Base-by-base conservation (phyloP, 2,329 filamentous ascomycete genomes). In the Emericellopsis cladophorae region DNA sequence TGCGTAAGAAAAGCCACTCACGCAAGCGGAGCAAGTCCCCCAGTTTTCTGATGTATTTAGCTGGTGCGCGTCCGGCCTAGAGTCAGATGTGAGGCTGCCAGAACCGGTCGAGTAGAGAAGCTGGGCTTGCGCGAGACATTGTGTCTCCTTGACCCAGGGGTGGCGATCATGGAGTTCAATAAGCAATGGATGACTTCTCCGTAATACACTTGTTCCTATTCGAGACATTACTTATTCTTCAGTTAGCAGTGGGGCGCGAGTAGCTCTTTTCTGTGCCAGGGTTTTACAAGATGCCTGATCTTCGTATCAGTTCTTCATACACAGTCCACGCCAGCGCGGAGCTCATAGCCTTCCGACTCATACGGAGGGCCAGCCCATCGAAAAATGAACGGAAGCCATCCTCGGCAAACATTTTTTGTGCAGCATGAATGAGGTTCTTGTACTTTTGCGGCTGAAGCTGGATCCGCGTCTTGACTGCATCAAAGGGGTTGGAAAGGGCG, bases 311-410 rank as follows among this genome's bases (percentile, higher is more conserved):
- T 60, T 95, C 90, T 64, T 98, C 92, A 55, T 98, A 98, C 33
- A 95, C 71, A 9, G 90, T 96, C 92, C 92, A 98, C 7, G 90
- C 90, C 49, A 96, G 69, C n/a, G 92, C 92, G 40, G 84, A 90
- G 60, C 89, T 95, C 36, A 95, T 63, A 5, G 88, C 90, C 61
- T 98, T 98, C 50, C 92, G 74, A 36, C 81, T 84, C 70, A 96
- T 94, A 42, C 92, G 75, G 49, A 98, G 66, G 2, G 76, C 85
- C 42, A 98, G 61, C 1, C 92, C 92, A 57, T 92, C 84, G 61
- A 92, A 89, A 43, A 98, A 69, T 45, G 84, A 84, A 41, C 81
- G 72, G 16, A 84, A 51, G 0, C 90, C 90, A 47, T 95, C 90
- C 51, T 94, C 83, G 2, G 65, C 61, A 4, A 96, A 58, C 83